Base-by-base conservation (phyloP, 805 yeast species). In the Metschnikowia chrysomelidarum region DNA sequence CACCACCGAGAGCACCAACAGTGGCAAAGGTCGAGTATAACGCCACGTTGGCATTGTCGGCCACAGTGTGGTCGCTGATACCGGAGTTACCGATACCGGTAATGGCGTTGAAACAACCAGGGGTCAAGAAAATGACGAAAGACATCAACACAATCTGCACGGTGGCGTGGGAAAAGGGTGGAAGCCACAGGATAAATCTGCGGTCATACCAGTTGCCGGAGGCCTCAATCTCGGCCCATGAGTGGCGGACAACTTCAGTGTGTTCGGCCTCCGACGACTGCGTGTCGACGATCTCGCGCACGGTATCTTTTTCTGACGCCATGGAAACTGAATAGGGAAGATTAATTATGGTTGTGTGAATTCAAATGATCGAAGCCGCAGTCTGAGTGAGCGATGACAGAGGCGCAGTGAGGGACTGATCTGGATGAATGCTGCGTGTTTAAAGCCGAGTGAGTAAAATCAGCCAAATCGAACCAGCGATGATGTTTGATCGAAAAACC, bases 1-100 rank as follows among this genome's bases (percentile, higher is more conserved):
- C 65, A 46, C 82, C 82, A 9, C 76, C 70, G 43, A 76, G 67
- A 54, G 76, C 74, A 9, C 81, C 82, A 40, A 75, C 46, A n/a
- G 73, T 61, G 17, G 80, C 79, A 48, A 77, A 77, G 1, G 77
- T 71, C 27, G 72, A 63, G 52, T 76, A 68, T 26, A 76, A 59
- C 7, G 81, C 80, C 27, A 72, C 75, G 40, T 62, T 64, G 13
- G 79, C 71, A 46, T 73, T 64, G 46, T 71, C 71, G 24, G 73
- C 64, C 17, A 69, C 66, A 17, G 46, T 45, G 33, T 60, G 62
- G 39, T 56, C 54, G 28, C 60, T 53, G 46, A 60, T 58, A 34
- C 73, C 72, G 18, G 72, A 64, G 34, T 73, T 75, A 32, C 76
- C 76, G 32, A 73, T 57, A 48, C 78, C 78, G 19, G 68, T 49